Evolutionary conservation across 495 filamentous ascomycete genomes (phyloP).

Genomic region (Darksidea phi): DNA sequence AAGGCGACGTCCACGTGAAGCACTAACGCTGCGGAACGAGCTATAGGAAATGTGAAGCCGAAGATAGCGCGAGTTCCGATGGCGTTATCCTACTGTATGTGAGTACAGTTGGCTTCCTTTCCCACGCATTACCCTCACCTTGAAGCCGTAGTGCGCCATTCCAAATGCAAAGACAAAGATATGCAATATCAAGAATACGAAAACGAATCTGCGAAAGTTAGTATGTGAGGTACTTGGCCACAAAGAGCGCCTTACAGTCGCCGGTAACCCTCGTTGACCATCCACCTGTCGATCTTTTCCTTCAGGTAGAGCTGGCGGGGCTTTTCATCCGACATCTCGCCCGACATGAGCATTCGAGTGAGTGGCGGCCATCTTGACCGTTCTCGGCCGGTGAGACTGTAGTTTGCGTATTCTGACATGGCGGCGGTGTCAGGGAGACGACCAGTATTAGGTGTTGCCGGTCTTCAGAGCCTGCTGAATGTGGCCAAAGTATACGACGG

Average conservation of each 20-base stretch:
- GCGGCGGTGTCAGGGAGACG: constrained; percentile 9
- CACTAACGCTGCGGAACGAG: constrained; percentile 65
- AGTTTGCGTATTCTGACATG: constrained; percentile 27
- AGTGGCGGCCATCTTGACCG: constrained; percentile 42
- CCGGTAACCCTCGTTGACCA: constrained; percentile 76
- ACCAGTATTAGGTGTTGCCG: constrained; percentile 28
- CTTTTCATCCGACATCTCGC: constrained; percentile 63
- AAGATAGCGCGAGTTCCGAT: constrained; percentile 61
- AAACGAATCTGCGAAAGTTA: constrained; percentile 59
- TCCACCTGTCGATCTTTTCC: constrained; percentile 58
- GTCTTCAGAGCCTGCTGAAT: constrained; percentile 40
- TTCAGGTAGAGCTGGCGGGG: constrained; percentile 57
- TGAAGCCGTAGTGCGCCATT: constrained; percentile 72
- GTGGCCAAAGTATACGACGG: constrained; percentile 24
- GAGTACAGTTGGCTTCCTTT: not conserved
- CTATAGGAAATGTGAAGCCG: constrained; percentile 69
- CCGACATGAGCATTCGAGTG: constrained; percentile 42
- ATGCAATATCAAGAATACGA: constrained; percentile 66
- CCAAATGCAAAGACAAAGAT: constrained; percentile 68
- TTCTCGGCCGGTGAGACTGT: constrained; percentile 36
- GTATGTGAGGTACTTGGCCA: not conserved
- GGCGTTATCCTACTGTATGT: constrained; percentile 54
- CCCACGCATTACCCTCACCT: constrained; percentile 39
- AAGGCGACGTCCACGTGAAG: constrained; percentile 75
- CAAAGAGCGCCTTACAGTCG: constrained; percentile 55